phyloP scores from a whole-genome alignment of 202 grass and related monocot species.

The Zoysia matrella region DNA sequence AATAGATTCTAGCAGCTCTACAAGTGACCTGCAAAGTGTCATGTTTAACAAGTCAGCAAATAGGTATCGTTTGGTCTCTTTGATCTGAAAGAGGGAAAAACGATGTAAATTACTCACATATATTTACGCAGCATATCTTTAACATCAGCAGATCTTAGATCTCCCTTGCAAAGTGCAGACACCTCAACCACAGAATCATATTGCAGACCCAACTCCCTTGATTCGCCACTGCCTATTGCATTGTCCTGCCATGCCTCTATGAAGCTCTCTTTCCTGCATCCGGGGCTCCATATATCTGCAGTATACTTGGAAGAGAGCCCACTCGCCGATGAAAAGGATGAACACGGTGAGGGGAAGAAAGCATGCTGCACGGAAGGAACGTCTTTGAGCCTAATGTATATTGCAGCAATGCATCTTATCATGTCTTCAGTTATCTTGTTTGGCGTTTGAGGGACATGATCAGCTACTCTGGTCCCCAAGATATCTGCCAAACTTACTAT shows the following conservation, averaged over 20 bases:
- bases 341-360: conserved; percentile 78
- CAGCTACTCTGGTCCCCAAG: conserved; percentile 83
- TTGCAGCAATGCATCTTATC: conserved; percentile 76
- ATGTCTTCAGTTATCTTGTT: conserved; percentile 96
- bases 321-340: conserved; percentile 84
- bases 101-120: conserved; percentile 53
- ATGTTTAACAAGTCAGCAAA: conserved; percentile 25
- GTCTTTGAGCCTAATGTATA: conserved; percentile 68
- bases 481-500: conserved; percentile 86
- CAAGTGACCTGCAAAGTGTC: conserved; percentile 69
- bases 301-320: conserved; percentile 69
- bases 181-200: conserved; percentile 78
- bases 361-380: conserved; percentile 35
- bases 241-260: conserved; percentile 56
- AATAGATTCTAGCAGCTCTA: conserved; percentile 66
- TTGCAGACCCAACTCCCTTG: conserved; percentile 57
- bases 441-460: conserved; percentile 92
- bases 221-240: conserved; percentile 45
- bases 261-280: conserved; percentile 73
- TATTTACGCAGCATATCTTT: conserved; percentile 80
- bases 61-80: not conserved
- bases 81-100: not conserved
- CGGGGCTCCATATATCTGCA: conserved; percentile 74
- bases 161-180: conserved; percentile 64
- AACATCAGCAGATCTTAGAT: conserved; percentile 57